Evolutionary conservation across 192 early-diverging fungal species (phyloP), one percentile per base, ranked within the genome.

Genomic region (Coemansia sp.): DNA sequence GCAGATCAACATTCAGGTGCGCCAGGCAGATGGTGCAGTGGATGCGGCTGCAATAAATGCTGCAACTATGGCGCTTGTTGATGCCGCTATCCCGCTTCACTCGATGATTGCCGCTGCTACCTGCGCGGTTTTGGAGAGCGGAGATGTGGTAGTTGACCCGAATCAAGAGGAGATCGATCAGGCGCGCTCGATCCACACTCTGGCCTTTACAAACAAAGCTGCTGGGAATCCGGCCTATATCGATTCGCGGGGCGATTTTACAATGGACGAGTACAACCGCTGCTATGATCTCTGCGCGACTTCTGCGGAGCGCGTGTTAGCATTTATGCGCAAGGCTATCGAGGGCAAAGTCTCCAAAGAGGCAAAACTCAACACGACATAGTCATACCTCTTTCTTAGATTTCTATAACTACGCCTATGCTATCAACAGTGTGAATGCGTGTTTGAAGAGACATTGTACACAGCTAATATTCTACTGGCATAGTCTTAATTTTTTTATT

Each of bases 31-130:
- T 71, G 97, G 97, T 62, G 84, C 85, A 22, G 92, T 94, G 64
- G 77, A 76, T 26, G 65, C 94, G 9, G 82, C 88, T 5, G 88
- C 90, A 4, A 85, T 96, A 44, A 97, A 97, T 71, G 94, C 94
- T 3, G 82, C 87, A 0, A 81, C 88, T 2, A 53, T 98, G 64
- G 94, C 94, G 2, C 83, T 98, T 23, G 63, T 98, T 49, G 94
- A 99, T 71, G 93, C 95, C 8, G 95, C 92, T 16, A 83, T 97
- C 12, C 89, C 94, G 7, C 69, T 98, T 58, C 89, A 83, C 48
- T 69, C 82, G 8, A 85, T 92, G 49, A 72, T 88, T 0, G 88
- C 86, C 5, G 80, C 89, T 4, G 87, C 92, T 0, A 85, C 88
- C 0, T 93, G 89, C 57, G 86, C 88, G 26, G 82, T 94, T 19